A percentile compares a stretch with the other conserved stretches of the same genome.
Evolutionary conservation across 2,329 filamentous ascomycete genomes (phyloP).

Genomic region (Cercospora zeina): DNA sequence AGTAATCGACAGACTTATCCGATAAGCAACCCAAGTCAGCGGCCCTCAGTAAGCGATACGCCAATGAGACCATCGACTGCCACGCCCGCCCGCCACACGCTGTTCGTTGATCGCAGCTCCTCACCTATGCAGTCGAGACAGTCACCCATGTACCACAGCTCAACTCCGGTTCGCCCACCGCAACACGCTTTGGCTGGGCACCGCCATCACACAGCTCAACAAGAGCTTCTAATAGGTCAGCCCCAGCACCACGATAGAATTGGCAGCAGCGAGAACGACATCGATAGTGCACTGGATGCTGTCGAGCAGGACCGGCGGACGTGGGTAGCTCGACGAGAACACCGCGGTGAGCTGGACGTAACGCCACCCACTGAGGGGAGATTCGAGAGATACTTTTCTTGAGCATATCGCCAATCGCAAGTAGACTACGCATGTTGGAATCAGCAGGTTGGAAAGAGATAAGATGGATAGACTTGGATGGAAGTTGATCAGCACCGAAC

Average conservation of each 20-base stretch:
- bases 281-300: slow-evolving; percentile 27
- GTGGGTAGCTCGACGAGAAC: slow-evolving; percentile 29
- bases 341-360: slow-evolving; percentile 30
- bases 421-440: neutral
- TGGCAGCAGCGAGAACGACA: slow-evolving; percentile 31
- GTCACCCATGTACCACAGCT: slow-evolving; percentile 4
- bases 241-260: slow-evolving; percentile 7
- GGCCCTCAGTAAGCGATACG: neutral
- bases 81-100: slow-evolving; percentile 2
- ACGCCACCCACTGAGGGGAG: slow-evolving; percentile 39
- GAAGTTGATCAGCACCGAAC: neutral
- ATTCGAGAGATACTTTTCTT: slow-evolving; percentile 36
- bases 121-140: neutral
- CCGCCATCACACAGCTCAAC: slow-evolving; percentile 2
- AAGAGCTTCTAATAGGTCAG: neutral
- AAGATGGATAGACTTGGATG: neutral
- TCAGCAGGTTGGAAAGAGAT: neutral
- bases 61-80: neutral
- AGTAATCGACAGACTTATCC: slow-evolving; percentile 25
- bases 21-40: slow-evolving; percentile 5
- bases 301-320: slow-evolving; percentile 33
- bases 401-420: neutral
- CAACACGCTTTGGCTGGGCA: neutral
- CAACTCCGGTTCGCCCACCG: slow-evolving; percentile 4
- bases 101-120: neutral